Evolutionary conservation across 495 filamentous ascomycete species (phyloP).

Genomic region (Podospora anserina): DNA sequence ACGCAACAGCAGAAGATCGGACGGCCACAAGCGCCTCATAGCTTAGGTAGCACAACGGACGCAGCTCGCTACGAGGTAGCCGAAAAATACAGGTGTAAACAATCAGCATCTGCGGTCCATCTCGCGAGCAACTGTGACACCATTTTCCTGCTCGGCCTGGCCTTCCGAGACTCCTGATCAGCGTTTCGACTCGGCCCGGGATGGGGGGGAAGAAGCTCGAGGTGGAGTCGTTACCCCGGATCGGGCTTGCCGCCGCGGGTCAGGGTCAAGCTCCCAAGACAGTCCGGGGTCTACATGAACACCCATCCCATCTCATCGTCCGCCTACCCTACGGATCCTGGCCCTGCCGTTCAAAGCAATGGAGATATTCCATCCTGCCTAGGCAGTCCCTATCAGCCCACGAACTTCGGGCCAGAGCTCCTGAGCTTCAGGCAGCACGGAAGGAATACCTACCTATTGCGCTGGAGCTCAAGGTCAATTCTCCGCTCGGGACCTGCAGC

Average conservation of each 20-base stretch:
- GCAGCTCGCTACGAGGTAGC: background rate
- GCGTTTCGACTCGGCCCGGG: conserved; percentile 27
- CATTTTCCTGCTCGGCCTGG: conserved; percentile 24
- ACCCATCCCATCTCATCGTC: background rate
- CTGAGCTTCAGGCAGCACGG: conserved; percentile 3
- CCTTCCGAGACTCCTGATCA: conserved; percentile 36
- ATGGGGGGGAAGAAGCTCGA: conserved; percentile 5
- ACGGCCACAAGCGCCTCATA: background rate
- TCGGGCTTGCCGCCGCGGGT: conserved; percentile 24
- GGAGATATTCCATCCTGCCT: background rate
- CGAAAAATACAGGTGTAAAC: background rate
- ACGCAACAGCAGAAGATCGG: background rate
- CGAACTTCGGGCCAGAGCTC: conserved; percentile 15
- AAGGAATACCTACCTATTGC: background rate
- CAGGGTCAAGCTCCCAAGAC: conserved; percentile 9
- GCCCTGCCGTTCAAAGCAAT: background rate
- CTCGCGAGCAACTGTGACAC: conserved; percentile 14
- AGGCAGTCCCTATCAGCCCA: background rate
- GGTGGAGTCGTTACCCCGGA: conserved; percentile 20
- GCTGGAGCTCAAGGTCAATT: conserved; percentile 2
- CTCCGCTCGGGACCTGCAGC: conserved; percentile 4
- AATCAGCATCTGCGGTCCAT: background rate
- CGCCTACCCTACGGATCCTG: background rate
- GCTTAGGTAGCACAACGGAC: background rate
- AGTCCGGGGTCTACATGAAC: background rate